Conservation (phyloP, 345 rosid genomes). For the Eucalyptus microcorys region DNA sequence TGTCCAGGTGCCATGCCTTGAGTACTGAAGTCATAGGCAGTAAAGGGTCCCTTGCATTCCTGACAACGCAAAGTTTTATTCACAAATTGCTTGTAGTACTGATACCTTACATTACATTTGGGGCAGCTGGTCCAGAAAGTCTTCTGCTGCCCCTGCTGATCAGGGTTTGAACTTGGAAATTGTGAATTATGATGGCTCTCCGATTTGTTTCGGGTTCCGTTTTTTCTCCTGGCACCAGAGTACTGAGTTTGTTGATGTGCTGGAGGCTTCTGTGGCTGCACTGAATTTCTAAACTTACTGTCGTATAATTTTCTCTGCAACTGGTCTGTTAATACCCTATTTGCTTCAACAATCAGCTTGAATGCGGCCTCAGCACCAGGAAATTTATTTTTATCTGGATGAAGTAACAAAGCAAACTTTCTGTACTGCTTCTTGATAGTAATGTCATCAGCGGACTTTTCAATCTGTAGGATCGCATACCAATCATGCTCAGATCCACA, state of each 20-base stretch:
- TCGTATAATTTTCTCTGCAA: conserved; percentile 39
- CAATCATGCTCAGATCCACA: conserved; percentile 58
- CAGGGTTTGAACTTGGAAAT: neutral
- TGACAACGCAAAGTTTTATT: conserved; percentile 40
- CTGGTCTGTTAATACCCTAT: conserved; percentile 44
- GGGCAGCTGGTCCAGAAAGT: conserved; percentile 66
- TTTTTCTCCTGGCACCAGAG: conserved; percentile 6
- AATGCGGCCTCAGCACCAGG: conserved; percentile 92
- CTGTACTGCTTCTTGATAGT: conserved; percentile 73
- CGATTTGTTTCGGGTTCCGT: conserved; percentile 1
- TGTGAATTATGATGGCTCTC: conserved; percentile 2
- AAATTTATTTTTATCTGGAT: conserved; percentile 88
- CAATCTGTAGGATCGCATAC: conserved; percentile 76
- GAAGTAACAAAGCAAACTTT: conserved; percentile 74
- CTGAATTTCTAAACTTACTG: conserved; percentile 20
- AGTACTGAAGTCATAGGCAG: conserved; percentile 29
- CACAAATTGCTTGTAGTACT: conserved; percentile 14
- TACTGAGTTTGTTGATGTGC: conserved; percentile 12
- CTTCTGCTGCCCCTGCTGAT: conserved; percentile 9
- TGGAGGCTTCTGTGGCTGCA: conserved; percentile 2
- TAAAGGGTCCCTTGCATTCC: conserved; percentile 31
- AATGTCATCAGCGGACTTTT: conserved; percentile 31
- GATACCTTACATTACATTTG: conserved; percentile 33
- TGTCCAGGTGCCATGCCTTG: conserved; percentile 11
- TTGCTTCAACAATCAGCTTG: conserved; percentile 77